phyloP scores from a whole-genome alignment of 208 protist species.

The Trypanosoma lewisi region DNA sequence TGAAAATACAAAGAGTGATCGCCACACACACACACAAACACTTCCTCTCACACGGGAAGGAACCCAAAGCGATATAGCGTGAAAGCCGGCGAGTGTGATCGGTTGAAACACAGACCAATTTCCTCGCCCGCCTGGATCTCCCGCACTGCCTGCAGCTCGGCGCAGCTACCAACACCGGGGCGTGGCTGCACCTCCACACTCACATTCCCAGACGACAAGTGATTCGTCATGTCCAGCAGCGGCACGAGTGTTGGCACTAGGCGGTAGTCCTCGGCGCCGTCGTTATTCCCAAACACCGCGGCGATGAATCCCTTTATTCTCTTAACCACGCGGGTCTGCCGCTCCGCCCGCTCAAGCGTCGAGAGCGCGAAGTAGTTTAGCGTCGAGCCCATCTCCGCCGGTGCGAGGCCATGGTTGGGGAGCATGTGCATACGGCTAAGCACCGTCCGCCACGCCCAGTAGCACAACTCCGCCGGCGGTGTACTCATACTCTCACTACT shows the following conservation, averaged over 20 bases:
- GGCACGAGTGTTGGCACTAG: constrained; percentile 76
- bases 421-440: constrained; percentile 74
- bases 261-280: constrained; percentile 43
- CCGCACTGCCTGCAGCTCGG: constrained; percentile 63
- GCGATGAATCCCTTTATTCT: constrained; percentile 35
- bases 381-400: constrained; percentile 47
- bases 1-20: neutral
- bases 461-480: constrained; percentile 67
- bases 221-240: constrained; percentile 66
- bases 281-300: constrained; percentile 36
- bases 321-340: constrained; percentile 38
- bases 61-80: constrained; percentile 82
- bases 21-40: neutral
- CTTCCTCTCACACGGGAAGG: constrained; percentile 36
- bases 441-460: constrained; percentile 79
- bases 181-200: constrained; percentile 60
- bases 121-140: constrained; percentile 66
- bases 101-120: constrained; percentile 74
- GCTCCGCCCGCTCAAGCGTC: constrained; percentile 45
- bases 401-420: constrained; percentile 45
- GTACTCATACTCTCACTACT: too few relatives aligned
- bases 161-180: constrained; percentile 46
- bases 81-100: constrained; percentile 58
- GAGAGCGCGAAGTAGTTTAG: constrained; percentile 67
- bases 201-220: constrained; percentile 69